Base-by-base conservation (phyloP, 805 yeast species). In the Alloascoidea africana region DNA sequence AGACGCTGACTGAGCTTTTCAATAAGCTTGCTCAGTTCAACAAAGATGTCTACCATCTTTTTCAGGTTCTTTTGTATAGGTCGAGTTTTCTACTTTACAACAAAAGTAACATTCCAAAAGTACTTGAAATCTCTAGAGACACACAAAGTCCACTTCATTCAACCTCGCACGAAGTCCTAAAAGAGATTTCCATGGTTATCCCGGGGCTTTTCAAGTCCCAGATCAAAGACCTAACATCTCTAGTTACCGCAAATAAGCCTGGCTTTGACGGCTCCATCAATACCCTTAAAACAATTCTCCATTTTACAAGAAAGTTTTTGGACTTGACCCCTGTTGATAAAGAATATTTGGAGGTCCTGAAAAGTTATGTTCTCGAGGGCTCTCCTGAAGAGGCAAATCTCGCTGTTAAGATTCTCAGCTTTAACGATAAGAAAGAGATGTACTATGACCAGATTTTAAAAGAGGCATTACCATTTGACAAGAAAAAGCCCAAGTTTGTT, bases 171-270 rank as follows among this genome's bases (percentile, higher is more conserved):
- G 71, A 65, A 36, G 44, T 80, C 3, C 54, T 84, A 17, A 75
- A 73, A 41, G 62, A 68, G 33, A 68, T 82, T 2, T 74, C 93
- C 0, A 47, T 53, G 2, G 62, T 68, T 2, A 59, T 70, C 35
- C 95, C 95, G 0, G 65, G 67, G 11, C 73, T 77, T 1, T 66
- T 85, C 51, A 70, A 70, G 45, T 65, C 66, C 23, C 82, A 82
- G 46, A 59, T 77, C 5, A 55, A 62, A 3, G 64, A 66, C 4
- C 56, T 85, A 39, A 59, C 65, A 3, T 53, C 60, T 0, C 46
- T 62, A 6, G 52, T 73, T 2, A 54, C 55, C 39, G 42, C 46
- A 14, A 45, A 46, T 15, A 39, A 27, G 37, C 54, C 58, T 3
- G 55, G 50, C 1, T 40, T 43, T 3, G 42, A 47, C 4, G 47